These are phyloP conservation scores for Microdochium trichocladiopsis DNA, from an alignment of 2,329 filamentous ascomycete species.

Conservation along the genomic window DNA sequence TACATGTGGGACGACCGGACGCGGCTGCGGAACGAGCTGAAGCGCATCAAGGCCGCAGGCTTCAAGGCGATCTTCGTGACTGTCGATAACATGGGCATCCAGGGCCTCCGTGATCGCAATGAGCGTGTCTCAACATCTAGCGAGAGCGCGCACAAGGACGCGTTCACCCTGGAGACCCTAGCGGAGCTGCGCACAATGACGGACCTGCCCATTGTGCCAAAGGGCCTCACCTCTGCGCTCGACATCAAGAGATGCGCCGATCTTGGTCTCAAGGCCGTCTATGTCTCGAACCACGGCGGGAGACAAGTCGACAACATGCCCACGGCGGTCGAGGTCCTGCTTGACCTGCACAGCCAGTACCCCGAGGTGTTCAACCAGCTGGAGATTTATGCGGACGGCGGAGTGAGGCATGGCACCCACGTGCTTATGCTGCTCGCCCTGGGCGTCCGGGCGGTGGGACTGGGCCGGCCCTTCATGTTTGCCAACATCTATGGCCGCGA, in stretches of 20 bases:
- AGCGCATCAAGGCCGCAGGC: constrained; percentile 12
- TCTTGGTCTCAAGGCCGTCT: constrained; percentile 8
- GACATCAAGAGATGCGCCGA: constrained; percentile 7
- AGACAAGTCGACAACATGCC: constrained; percentile 12
- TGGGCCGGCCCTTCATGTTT: constrained; percentile 32
- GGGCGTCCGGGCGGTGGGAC: constrained; percentile 14
- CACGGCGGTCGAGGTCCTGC: constrained; percentile 8
- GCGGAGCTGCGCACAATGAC: not conserved
- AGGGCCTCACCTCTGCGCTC: constrained; percentile 12
- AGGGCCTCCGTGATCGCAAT: not conserved
- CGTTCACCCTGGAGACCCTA: not conserved
- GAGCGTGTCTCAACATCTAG: not conserved
- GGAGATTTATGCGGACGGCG: constrained; percentile 13
- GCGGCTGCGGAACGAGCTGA: constrained; percentile 5
- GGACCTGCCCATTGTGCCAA: constrained; percentile 9
- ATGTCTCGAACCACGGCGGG: constrained; percentile 14
- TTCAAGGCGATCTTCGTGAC: constrained; percentile 14
- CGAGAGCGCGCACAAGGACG: not conserved
- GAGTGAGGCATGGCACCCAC: constrained; percentile 12
- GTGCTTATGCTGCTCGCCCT: constrained; percentile 12
- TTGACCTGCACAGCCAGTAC: constrained; percentile 5
- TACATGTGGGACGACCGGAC: constrained; percentile 3
- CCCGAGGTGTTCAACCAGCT: constrained; percentile 11
- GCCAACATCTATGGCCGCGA: constrained; percentile 36
- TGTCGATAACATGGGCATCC: constrained; percentile 7